These are phyloP conservation scores for Chamaecrista fasciculata DNA, from an alignment of 306 rosid genomes.

Conservation along the genomic window DNA sequence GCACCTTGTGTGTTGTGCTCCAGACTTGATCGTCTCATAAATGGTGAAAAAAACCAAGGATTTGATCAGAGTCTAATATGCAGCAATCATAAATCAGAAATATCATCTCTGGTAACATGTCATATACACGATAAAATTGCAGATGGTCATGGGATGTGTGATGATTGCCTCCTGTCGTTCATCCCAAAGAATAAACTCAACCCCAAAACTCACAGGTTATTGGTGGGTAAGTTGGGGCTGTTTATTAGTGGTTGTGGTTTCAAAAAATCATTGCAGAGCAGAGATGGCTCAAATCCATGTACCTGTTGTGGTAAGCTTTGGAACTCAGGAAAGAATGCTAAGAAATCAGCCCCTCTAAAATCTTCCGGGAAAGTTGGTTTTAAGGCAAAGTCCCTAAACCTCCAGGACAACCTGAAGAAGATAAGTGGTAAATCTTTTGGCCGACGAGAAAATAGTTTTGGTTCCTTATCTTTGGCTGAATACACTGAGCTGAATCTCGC, in stretches of 20 bases:
- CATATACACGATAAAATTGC: constrained; percentile 51
- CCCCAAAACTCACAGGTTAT: constrained; percentile 44
- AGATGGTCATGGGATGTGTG: constrained; percentile 62
- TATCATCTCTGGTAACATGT: constrained; percentile 57
- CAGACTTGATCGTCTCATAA: constrained; percentile 61
- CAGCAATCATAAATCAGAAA: constrained; percentile 58
- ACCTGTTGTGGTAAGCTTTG: constrained; percentile 56
- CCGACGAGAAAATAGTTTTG: constrained; percentile 30
- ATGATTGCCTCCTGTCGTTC: constrained; percentile 57
- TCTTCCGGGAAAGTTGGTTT: constrained; percentile 38
- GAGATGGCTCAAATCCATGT: constrained; percentile 43
- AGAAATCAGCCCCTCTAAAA: constrained; percentile 41
- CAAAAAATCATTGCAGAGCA: constrained; percentile 30
- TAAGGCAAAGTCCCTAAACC: constrained; percentile 41
- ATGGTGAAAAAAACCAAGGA: constrained; percentile 40
- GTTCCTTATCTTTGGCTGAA: constrained; percentile 45
- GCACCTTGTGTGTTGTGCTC: constrained; percentile 83
- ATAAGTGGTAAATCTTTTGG: constrained; percentile 38
- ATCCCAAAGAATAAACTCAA: constrained; percentile 30
- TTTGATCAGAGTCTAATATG: constrained; percentile 56
- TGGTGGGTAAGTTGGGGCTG: constrained; percentile 49
- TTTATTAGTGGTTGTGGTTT: constrained; percentile 44
- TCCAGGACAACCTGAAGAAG: constrained; percentile 46
- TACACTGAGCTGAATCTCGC: constrained; percentile 51
- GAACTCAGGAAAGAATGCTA: constrained; percentile 41